Conservation (phyloP, 2,329 filamentous ascomycete species). For the Fusarium pilosicola region DNA sequence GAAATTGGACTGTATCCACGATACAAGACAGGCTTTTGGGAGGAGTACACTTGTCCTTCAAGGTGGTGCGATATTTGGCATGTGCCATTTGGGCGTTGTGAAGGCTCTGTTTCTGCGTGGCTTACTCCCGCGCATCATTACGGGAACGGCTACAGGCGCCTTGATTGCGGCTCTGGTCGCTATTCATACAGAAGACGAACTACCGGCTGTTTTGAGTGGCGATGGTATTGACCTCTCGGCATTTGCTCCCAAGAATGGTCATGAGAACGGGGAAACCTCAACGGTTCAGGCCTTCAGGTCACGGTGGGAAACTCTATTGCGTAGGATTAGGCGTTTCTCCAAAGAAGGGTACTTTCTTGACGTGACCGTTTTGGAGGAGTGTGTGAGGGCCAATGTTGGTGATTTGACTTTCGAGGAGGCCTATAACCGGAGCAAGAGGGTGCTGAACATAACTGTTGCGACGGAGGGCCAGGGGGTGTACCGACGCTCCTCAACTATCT, state of each 20-base stretch:
- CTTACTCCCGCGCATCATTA: constrained; percentile 87
- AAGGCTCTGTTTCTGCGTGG: constrained; percentile 85
- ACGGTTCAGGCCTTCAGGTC: constrained; percentile 53
- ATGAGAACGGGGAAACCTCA: constrained; percentile 47
- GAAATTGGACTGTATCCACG: constrained; percentile 87
- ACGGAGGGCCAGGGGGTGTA: constrained; percentile 77
- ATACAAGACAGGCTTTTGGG: constrained; percentile 88
- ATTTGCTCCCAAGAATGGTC: constrained; percentile 63
- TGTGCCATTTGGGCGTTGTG: constrained; percentile 90
- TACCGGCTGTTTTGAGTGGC: constrained; percentile 79
- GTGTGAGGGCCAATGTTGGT: constrained; percentile 85
- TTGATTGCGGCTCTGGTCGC: constrained; percentile 89
- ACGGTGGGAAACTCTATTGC: constrained; percentile 67
- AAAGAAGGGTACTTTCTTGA: constrained; percentile 86
- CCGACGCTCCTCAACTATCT: constrained; percentile 91
- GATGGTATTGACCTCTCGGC: constrained; percentile 85
- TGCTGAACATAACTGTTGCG: constrained; percentile 91
- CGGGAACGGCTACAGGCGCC: constrained; percentile 89
- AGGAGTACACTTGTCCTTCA: constrained; percentile 87
- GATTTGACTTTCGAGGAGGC: constrained; percentile 95
- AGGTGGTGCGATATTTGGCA: constrained; percentile 89
- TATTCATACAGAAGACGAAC: constrained; percentile 86
- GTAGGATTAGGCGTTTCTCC: constrained; percentile 75
- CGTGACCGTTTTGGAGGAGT: constrained; percentile 81
- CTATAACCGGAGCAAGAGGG: constrained; percentile 83